Base-by-base conservation (phyloP, 352 stramenopile species). In the Aphanomyces euteiches region DNA sequence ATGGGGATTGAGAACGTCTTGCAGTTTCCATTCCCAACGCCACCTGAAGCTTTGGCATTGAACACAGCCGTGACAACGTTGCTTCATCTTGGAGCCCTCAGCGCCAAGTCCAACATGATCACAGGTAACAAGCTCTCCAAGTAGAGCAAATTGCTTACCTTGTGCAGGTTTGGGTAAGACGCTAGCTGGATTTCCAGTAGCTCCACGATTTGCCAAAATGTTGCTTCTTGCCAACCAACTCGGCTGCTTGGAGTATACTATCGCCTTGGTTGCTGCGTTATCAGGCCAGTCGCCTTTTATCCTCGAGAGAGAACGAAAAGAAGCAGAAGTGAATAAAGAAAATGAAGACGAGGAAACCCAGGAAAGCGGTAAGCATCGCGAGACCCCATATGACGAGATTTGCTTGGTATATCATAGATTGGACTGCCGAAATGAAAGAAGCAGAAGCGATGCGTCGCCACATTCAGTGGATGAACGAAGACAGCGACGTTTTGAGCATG, bases 1-100 rank as follows among this genome's bases (percentile, higher is more conserved):
- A 97, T 99, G 88, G 90, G 96, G 15, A 98, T 99, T 58, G 84
- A 95, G 40, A 91, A 98, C 72, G 85, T 99, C n/a, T 77, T 87
- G 38, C 78, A 87, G 37, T 99, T 99, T 78, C 96, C 96, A 21
- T 99, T 99, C 78, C 96, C 96, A 43, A 98, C 96, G 34, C 86
- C 90, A 13, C 97, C 97, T 0, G 89, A 98, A 45, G 75, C 79
- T 15, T 77, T 87, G 61, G 90, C 96, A 36, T 86, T 98, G 21
- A 80, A 90, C 63, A 78, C 86, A 21, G 93, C 96, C 41, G 79
- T 98, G 10, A 78, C 77, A 13, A 89, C 96, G 40, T 81, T 99
- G 7, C 78, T 88, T 37, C 83, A 92, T 67, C 74, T 95, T 13
- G 85, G 84, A 17, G 87, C 87, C 4, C 38, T 71, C 45, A 13